Evolutionary conservation across 2,329 filamentous ascomycete species (phyloP).

Genomic region (Fusarium stilboides): DNA sequence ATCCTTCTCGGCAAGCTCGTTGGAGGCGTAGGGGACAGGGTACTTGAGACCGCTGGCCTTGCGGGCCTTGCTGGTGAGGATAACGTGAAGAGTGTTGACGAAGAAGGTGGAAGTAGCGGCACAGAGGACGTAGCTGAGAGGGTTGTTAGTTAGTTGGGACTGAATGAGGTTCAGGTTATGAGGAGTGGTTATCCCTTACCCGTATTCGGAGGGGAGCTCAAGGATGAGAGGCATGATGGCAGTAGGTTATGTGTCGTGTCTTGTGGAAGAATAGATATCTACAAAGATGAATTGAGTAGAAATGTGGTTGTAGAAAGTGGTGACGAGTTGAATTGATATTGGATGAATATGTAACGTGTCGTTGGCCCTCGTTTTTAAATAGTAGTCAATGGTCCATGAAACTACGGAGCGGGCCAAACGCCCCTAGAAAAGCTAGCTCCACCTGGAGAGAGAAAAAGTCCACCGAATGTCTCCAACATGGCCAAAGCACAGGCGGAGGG

Average conservation of each 20-base stretch:
- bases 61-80: slow-evolving; percentile 65
- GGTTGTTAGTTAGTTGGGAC: slow-evolving; percentile 16
- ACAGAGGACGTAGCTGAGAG: slow-evolving; percentile 72
- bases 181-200: slow-evolving; percentile 56
- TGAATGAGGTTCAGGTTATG: not conserved
- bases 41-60: slow-evolving; percentile 69
- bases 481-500: slow-evolving; percentile 7
- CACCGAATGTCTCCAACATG: slow-evolving; percentile 8
- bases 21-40: slow-evolving; percentile 70
- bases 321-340: not conserved
- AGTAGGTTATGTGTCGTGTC: slow-evolving; percentile 2
- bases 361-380: slow-evolving; percentile 33
- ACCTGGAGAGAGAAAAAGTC: slow-evolving; percentile 17
- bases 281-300: not conserved
- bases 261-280: not conserved
- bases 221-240: slow-evolving; percentile 61
- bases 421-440: slow-evolving; percentile 30
- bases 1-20: slow-evolving; percentile 69
- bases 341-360: slow-evolving; percentile 12
- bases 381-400: slow-evolving; percentile 18
- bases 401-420: slow-evolving; percentile 34
- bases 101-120: slow-evolving; percentile 71
- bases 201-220: slow-evolving; percentile 65
- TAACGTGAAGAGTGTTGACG: slow-evolving; percentile 68
- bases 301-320: not conserved